These are phyloP conservation scores for Parathielavia appendiculata DNA, from an alignment of 495 filamentous ascomycete species.

Conservation along the genomic window DNA sequence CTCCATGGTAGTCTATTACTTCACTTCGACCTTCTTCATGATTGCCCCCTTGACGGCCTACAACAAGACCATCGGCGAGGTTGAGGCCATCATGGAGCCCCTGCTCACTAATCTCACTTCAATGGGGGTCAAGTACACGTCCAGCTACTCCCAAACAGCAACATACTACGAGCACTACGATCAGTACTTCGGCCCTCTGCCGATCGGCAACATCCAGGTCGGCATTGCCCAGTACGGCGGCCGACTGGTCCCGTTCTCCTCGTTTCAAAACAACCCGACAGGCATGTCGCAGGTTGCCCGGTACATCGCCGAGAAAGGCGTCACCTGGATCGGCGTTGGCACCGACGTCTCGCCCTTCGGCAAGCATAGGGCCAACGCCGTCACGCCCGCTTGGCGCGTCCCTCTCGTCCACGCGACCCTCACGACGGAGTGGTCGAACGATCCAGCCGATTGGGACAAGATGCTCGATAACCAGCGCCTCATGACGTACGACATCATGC, in stretches of 20 bases:
- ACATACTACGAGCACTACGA: constrained; percentile 47
- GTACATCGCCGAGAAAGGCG: constrained; percentile 38
- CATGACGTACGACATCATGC: constrained; percentile 34
- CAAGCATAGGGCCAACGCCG: constrained; percentile 39
- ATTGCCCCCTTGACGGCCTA: constrained; percentile 41
- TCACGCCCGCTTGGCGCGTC: constrained; percentile 45
- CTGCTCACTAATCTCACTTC: constrained; percentile 29
- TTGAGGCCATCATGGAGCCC: constrained; percentile 34
- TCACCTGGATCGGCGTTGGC: constrained; percentile 36
- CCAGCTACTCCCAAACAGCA: constrained; percentile 29
- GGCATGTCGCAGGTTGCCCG: constrained; percentile 38
- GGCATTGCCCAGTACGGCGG: constrained; percentile 53
- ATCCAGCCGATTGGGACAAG: constrained; percentile 20
- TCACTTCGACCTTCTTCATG: constrained; percentile 44
- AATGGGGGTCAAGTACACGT: constrained; percentile 30
- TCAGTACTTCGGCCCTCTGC: constrained; percentile 39
- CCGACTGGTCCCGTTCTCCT: constrained; percentile 53
- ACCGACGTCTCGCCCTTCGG: constrained; percentile 30
- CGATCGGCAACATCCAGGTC: constrained; percentile 40
- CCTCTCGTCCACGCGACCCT: constrained; percentile 26
- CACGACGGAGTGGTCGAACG: constrained; percentile 26
- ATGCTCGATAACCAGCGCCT: constrained; percentile 27
- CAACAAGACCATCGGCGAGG: constrained; percentile 32
- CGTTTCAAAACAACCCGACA: constrained; percentile 35
- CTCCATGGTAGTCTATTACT: constrained; percentile 42